A percentile compares a stretch with the other conserved stretches of the same genome.
phyloP scores from a whole-genome alignment of 1,139 yeast species.

The Pichia sp. region DNA sequence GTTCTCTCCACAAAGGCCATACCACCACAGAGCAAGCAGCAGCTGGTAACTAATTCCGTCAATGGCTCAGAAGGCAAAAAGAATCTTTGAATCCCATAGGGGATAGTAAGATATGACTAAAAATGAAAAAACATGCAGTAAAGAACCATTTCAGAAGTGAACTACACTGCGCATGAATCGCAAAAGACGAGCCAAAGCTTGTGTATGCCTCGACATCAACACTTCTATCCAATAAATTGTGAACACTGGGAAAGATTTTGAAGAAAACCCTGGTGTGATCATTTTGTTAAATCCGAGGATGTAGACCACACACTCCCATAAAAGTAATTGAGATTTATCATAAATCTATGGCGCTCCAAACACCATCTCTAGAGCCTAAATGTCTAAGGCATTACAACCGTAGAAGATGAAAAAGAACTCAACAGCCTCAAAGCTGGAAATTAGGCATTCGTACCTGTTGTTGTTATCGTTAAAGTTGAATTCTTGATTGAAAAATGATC shows the following conservation, averaged over 20 bases:
- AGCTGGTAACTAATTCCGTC: slow-evolving; percentile 75
- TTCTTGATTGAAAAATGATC: slow-evolving; percentile 4
- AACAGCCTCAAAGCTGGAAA: slow-evolving; percentile 73
- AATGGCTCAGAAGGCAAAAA: slow-evolving; percentile 63
- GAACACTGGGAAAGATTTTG: slow-evolving; percentile 90
- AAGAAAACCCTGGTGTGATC: slow-evolving; percentile 70
- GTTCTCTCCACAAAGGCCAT: slow-evolving; percentile 87
- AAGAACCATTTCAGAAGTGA: slow-evolving; percentile 71
- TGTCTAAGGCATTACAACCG: slow-evolving; percentile 87
- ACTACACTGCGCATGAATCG: slow-evolving; percentile 91
- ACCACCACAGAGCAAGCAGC: slow-evolving; percentile 84
- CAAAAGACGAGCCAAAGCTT: slow-evolving; percentile 75
- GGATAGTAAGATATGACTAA: slow-evolving; percentile 53
- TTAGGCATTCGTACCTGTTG: slow-evolving; percentile 31
- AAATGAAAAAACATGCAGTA: slow-evolving; percentile 69
- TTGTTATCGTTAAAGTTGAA: slow-evolving; percentile 1
- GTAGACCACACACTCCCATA: slow-evolving; percentile 86
- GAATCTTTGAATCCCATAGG: slow-evolving; percentile 25
- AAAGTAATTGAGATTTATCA: slow-evolving; percentile 96
- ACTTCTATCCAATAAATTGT: slow-evolving; percentile 96
- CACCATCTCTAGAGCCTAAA: slow-evolving; percentile 67
- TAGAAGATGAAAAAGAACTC: slow-evolving; percentile 77
- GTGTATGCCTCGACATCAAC: slow-evolving; percentile 93
- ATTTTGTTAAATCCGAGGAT: slow-evolving; percentile 7
- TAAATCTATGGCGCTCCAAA: slow-evolving; percentile 87